phyloP scores from a whole-genome alignment of 345 rosid genomes.

The Dipteronia dyeriana region DNA sequence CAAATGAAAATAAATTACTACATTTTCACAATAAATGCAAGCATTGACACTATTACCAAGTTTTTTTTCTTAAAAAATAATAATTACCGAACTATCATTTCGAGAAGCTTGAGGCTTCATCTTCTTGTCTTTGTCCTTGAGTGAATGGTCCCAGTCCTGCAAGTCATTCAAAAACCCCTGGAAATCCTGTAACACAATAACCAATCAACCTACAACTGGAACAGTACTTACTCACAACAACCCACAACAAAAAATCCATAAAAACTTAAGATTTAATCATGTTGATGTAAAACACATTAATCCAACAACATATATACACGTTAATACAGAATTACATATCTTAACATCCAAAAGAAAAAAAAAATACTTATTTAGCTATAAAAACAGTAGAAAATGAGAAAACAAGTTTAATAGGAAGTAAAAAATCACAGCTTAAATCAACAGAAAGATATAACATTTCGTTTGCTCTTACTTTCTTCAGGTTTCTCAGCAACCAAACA shows the following conservation, averaged over 20 bases:
- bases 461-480: too few species aligned
- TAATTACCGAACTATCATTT: conserved; percentile 38
- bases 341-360: neutral
- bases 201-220: neutral
- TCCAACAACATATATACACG: neutral
- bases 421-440: neutral
- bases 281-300: neutral
- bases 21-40: neutral
- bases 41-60: neutral
- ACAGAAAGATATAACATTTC: neutral
- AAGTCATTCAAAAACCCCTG: conserved; percentile 89
- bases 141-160: conserved; percentile 90
- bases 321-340: neutral
- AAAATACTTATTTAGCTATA: neutral
- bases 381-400: neutral
- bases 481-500: too few species aligned
- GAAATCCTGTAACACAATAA: conserved; percentile 58
- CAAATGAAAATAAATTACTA: too few species aligned
- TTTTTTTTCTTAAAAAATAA: neutral
- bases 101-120: conserved; percentile 44
- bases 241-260: neutral
- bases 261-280: neutral
- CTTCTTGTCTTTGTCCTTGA: conserved; percentile 67
- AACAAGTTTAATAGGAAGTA: neutral
- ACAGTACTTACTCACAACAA: neutral